Conservation (phyloP, 1,284 basidiomycete genomes). For the Ganoderma multipileum region DNA sequence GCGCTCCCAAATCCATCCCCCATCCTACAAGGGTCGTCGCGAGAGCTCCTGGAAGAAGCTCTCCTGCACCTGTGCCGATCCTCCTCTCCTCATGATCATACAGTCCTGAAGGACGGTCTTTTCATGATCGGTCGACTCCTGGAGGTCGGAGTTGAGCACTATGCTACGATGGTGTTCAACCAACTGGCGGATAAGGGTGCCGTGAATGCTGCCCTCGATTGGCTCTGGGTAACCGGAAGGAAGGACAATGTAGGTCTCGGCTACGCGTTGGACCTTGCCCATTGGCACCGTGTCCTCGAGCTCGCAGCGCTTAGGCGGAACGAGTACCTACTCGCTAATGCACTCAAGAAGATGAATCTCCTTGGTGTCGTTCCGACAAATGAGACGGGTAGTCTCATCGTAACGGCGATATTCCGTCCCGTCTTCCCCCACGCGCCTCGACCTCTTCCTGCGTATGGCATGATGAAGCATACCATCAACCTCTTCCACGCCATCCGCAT, state of each 20-base stretch:
- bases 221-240: slow-evolving; percentile 55
- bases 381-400: slow-evolving; percentile 24
- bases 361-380: slow-evolving; percentile 14
- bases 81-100: slow-evolving; percentile 2
- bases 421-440: background rate
- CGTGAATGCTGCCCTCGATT: slow-evolving; percentile 38
- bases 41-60: slow-evolving; percentile 9
- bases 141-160: background rate
- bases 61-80: slow-evolving; percentile 14
- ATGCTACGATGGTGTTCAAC: slow-evolving; percentile 31
- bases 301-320: slow-evolving; percentile 38
- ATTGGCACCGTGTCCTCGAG: slow-evolving; percentile 57
- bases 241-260: slow-evolving; percentile 51
- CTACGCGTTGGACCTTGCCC: slow-evolving; percentile 4
- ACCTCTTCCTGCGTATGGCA: slow-evolving; percentile 15
- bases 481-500: slow-evolving; percentile 3
- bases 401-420: slow-evolving; percentile 25
- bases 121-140: slow-evolving; percentile 5
- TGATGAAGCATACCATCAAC: slow-evolving; percentile 27
- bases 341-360: slow-evolving; percentile 20
- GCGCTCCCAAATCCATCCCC: background rate
- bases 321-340: slow-evolving; percentile 6
- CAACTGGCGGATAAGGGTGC: slow-evolving; percentile 16
- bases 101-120: slow-evolving; percentile 6
- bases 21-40: background rate